A percentile compares a stretch with the other conserved stretches of the same genome.
Conservation (phyloP, 345 rosid species). For the Gossypium arboreum region DNA sequence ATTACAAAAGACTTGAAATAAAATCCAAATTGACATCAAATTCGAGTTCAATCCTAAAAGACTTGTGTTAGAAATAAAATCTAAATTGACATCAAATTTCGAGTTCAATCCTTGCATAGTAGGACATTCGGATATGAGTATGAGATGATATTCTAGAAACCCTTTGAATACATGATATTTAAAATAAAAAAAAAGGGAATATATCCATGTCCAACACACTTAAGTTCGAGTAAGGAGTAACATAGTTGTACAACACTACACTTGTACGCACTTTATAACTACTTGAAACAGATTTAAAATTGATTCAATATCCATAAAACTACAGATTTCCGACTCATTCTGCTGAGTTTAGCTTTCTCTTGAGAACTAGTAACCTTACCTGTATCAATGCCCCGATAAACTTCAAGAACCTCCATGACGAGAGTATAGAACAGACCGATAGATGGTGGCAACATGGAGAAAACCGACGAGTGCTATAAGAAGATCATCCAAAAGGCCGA, state of each 20-base stretch:
- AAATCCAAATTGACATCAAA: too few species aligned
- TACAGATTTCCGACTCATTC: not conserved
- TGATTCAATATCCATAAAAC: not conserved
- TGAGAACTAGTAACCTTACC: not conserved
- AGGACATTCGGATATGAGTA: not conserved
- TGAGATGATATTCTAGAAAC: not conserved
- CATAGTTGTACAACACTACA: not conserved
- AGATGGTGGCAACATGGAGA: conserved; percentile 82
- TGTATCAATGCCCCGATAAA: not conserved
- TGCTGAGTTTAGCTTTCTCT: not conserved
- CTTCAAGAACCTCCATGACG: conserved; percentile 70
- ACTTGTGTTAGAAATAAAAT: too few species aligned
- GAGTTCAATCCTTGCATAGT: too few species aligned
- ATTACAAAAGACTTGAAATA: too few species aligned
- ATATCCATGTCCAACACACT: not conserved
- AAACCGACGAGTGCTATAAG: conserved; percentile 56
- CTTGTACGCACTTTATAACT: not conserved
- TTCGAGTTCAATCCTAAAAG: too few species aligned
- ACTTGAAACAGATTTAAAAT: not conserved
- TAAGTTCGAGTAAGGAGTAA: not conserved
- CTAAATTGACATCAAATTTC: too few species aligned
- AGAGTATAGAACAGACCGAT: conserved; percentile 72
- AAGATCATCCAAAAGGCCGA: conserved; percentile 80
- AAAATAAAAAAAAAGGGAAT: too few species aligned
- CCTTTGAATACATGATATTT: not conserved